Conservation (phyloP, 106 monocot genomes). For the Dactylorhiza incarnata region DNA sequence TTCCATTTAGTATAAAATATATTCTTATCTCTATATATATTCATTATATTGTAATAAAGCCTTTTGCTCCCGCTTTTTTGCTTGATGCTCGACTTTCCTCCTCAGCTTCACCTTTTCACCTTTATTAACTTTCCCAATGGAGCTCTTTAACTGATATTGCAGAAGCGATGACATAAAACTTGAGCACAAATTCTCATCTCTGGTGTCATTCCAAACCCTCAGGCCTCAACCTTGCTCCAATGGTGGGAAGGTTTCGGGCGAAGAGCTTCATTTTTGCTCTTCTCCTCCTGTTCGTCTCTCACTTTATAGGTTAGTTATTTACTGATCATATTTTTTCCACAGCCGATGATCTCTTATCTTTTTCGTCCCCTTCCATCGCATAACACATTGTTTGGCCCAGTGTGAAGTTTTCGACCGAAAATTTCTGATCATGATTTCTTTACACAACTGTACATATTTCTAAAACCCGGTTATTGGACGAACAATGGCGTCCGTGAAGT, state of each 20-base stretch:
- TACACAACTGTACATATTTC: not conserved
- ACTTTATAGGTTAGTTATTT: conserved; percentile 11
- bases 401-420: too few relatives aligned
- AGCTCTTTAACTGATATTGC: conserved; percentile 2
- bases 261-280: conserved; percentile 7
- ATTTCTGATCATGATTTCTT: too few relatives aligned
- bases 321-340: not conserved
- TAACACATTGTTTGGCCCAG: not conserved
- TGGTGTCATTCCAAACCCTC: not conserved
- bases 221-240: not conserved
- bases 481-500: not conserved
- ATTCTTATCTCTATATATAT: too few relatives aligned
- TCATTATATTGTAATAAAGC: too few relatives aligned
- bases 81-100: conserved; percentile 1
- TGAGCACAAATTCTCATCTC: not conserved
- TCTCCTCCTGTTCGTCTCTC: conserved; percentile 11
- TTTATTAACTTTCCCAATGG: not conserved
- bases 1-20: too few relatives aligned
- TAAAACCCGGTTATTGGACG: not conserved
- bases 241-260: conserved; percentile 8
- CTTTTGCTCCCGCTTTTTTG: too few relatives aligned
- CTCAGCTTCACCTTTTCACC: conserved; percentile 5
- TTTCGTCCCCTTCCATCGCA: not conserved
- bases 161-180: not conserved
- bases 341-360: not conserved